phyloP scores from a whole-genome alignment of 495 filamentous ascomycete genomes.

The Umbilicaria muhlenbergii region DNA sequence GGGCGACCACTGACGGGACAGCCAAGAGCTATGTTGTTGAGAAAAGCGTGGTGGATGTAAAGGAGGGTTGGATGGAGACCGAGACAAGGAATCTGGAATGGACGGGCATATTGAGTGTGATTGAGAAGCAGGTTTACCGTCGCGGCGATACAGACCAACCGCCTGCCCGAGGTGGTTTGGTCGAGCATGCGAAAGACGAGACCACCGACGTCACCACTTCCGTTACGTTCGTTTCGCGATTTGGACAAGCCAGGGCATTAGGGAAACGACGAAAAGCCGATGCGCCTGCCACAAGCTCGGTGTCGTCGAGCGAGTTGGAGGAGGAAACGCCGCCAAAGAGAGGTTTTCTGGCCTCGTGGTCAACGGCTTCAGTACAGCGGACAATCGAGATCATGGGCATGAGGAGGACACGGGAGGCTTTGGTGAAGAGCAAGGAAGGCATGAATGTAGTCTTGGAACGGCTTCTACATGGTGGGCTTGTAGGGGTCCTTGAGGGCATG shows the following conservation, averaged over 20 bases:
- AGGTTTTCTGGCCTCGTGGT: conserved; percentile 56
- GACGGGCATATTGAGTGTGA: conserved; percentile 81
- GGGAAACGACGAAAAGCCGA: conserved; percentile 29
- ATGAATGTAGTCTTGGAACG: conserved; percentile 91
- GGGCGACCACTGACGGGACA: conserved; percentile 46
- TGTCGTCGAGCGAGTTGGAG: conserved; percentile 6
- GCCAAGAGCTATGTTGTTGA: conserved; percentile 80
- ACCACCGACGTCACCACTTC: conserved; percentile 70
- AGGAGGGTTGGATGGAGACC: conserved; percentile 75
- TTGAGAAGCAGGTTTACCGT: conserved; percentile 72
- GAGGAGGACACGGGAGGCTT: conserved; percentile 64
- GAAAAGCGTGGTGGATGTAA: conserved; percentile 74
- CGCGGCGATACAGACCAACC: conserved; percentile 15
- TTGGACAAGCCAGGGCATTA: conserved; percentile 58
- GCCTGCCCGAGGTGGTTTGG: conserved; percentile 11
- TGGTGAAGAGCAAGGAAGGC: conserved; percentile 80
- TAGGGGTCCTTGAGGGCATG: conserved; percentile 76
- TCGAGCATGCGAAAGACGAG: conserved; percentile 30
- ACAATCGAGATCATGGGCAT: conserved; percentile 84
- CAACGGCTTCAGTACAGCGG: conserved; percentile 64
- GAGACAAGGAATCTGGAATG: conserved; percentile 78
- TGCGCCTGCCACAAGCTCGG: conserved; percentile 9
- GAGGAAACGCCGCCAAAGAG: conserved; percentile 41
- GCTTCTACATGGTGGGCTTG: conserved; percentile 64
- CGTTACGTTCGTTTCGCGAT: conserved; percentile 69